phyloP scores from a whole-genome alignment of 148 eudicot genomes.

The Diospyros kaki region DNA sequence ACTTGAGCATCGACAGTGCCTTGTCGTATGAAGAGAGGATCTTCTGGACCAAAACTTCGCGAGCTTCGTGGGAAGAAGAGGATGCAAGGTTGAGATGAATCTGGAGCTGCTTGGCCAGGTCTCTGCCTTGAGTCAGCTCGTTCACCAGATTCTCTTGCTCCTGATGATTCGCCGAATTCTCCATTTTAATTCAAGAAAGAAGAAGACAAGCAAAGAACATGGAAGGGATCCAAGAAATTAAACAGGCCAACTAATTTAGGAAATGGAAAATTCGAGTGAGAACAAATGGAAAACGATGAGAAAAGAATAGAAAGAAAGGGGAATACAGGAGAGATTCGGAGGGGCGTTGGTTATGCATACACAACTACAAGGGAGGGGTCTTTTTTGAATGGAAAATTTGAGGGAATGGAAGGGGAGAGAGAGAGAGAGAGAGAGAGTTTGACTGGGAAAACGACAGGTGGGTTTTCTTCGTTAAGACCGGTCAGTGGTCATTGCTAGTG shows the following conservation, averaged over 20 bases:
- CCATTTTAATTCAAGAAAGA: slow-evolving; percentile 8
- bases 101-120: slow-evolving; percentile 38
- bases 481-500: slow-evolving; percentile 25
- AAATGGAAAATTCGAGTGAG: too few species aligned
- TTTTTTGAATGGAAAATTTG: slow-evolving; percentile 1
- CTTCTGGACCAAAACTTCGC: slow-evolving; percentile 24
- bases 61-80: slow-evolving; percentile 16
- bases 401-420: background rate
- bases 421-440: slow-evolving; percentile 6
- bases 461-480: slow-evolving; percentile 13
- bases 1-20: slow-evolving; percentile 24
- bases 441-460: slow-evolving; percentile 9
- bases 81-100: slow-evolving; percentile 24
- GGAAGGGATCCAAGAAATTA: background rate
- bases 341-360: too few species aligned
- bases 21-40: slow-evolving; percentile 32
- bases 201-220: background rate
- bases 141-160: slow-evolving; percentile 15
- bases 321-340: background rate
- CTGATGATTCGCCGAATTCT: slow-evolving; percentile 16
- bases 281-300: too few species aligned
- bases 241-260: too few species aligned
- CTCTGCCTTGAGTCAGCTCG: slow-evolving; percentile 38
- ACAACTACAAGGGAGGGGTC: background rate
- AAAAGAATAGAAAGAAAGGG: too few species aligned